Percentiles rank a stretch among this genome's conserved stretches.
Conservation (phyloP, 257 asterid species). For the Solanum lycopersicoides region DNA sequence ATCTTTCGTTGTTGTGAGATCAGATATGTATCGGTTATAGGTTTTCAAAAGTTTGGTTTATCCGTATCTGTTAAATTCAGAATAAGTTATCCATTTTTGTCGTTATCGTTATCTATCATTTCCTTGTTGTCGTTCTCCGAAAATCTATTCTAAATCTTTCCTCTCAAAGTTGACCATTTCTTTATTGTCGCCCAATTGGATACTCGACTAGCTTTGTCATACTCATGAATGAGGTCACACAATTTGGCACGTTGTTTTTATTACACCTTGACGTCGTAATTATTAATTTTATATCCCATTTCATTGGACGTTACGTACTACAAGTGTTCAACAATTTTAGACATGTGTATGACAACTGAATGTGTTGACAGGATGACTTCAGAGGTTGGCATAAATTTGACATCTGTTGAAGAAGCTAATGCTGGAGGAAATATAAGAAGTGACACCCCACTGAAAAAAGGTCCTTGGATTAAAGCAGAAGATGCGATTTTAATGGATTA, state of each 20-base stretch:
- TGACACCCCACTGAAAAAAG: slow-evolving; percentile 48
- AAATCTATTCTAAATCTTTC: background rate
- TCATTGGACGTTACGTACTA: background rate
- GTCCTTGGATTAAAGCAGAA: slow-evolving; percentile 88
- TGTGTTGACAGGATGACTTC: slow-evolving; percentile 35
- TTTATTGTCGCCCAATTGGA: background rate
- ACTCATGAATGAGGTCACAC: background rate
- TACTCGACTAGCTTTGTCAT: background rate
- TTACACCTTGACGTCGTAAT: background rate
- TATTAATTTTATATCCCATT: background rate
- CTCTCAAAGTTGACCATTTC: background rate
- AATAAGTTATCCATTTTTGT: background rate
- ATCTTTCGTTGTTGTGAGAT: background rate
- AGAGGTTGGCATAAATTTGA: slow-evolving; percentile 27
- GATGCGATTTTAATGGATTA: slow-evolving; percentile 57
- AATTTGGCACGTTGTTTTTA: background rate
- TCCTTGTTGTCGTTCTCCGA: background rate
- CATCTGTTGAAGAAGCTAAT: slow-evolving; percentile 32
- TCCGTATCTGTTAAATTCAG: background rate
- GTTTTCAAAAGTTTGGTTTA: background rate
- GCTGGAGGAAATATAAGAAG: slow-evolving; percentile 36
- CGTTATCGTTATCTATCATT: background rate
- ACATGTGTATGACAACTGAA: slow-evolving; percentile 35
- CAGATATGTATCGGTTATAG: background rate
- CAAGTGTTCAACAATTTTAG: background rate